Percentiles rank a stretch among this genome's conserved stretches.
phyloP scores from a whole-genome alignment of 306 rosid genomes.

The Leucaena leucocephala region DNA sequence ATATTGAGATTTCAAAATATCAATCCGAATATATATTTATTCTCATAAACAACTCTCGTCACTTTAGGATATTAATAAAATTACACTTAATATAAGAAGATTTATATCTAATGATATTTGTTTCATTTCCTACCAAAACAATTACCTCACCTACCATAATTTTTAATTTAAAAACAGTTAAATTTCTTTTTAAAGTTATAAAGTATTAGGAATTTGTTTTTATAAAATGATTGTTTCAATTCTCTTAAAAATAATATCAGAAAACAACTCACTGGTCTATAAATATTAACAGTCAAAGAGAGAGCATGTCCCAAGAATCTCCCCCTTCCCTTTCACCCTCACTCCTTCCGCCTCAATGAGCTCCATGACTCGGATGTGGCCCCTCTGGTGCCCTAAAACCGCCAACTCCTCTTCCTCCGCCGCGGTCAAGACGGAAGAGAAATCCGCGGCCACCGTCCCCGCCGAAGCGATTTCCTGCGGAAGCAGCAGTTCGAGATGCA shows the following conservation, averaged over 20 bases:
- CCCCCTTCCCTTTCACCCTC: neutral
- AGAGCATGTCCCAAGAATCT: neutral
- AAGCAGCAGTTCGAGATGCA: slow-evolving; percentile 17
- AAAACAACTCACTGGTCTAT: neutral
- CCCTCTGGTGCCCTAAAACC: slow-evolving; percentile 31
- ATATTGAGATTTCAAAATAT: no score
- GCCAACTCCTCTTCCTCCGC: slow-evolving; percentile 14
- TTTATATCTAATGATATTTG: no score
- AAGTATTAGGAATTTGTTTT: no score
- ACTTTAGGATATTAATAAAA: no score
- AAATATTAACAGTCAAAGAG: slow-evolving; percentile 12
- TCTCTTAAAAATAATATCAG: neutral
- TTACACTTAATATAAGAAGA: no score
- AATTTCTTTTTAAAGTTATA: no score
- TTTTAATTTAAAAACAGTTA: no score
- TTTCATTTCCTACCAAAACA: no score
- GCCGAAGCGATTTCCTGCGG: neutral
- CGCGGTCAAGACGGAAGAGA: neutral
- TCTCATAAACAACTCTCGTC: no score
- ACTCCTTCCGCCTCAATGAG: neutral
- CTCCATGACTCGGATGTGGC: slow-evolving; percentile 48
- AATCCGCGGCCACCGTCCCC: neutral
- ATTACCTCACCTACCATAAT: no score
- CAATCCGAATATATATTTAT: no score
- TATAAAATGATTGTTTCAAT: neutral